Evolutionary conservation across 768 basidiomycete species (phyloP).

Genomic region (Clavaria fumosa): DNA sequence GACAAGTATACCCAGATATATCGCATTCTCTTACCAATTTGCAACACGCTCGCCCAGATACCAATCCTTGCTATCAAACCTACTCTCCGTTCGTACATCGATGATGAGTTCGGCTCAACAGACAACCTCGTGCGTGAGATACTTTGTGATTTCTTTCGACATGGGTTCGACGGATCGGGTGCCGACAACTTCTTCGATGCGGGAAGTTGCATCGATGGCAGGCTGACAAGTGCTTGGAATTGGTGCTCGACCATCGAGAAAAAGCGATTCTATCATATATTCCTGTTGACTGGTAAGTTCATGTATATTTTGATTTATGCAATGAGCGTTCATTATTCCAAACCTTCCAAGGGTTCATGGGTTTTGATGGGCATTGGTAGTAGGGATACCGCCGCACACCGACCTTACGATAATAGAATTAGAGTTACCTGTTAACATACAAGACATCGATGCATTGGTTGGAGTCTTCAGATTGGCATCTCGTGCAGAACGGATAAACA

Average conservation of each 20-base stretch:
- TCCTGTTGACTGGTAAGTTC: slow-evolving; percentile 54
- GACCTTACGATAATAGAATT: no score
- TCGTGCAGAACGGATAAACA: no score
- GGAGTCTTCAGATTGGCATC: no score
- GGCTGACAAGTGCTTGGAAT: slow-evolving; percentile 84
- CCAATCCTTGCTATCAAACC: slow-evolving; percentile 51
- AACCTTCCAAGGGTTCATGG: slow-evolving; percentile 73
- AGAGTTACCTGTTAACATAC: no score
- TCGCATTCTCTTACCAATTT: slow-evolving; percentile 77
- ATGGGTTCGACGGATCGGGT: slow-evolving; percentile 83
- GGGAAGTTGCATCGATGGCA: slow-evolving; percentile 71
- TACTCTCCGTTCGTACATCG: slow-evolving; percentile 59
- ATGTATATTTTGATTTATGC: no score
- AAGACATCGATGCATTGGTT: no score
- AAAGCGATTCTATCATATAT: slow-evolving; percentile 70
- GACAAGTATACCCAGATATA: slow-evolving; percentile 87
- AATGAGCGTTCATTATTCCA: no score
- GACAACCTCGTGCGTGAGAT: slow-evolving; percentile 60
- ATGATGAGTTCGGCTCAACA: slow-evolving; percentile 65
- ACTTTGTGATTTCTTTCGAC: slow-evolving; percentile 71
- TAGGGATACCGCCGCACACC: no score
- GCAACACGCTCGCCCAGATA: slow-evolving; percentile 66
- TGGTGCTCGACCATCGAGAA: slow-evolving; percentile 81
- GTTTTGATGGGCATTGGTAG: slow-evolving; percentile 81
- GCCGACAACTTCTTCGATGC: slow-evolving; percentile 86